Conservation (phyloP, 2,329 filamentous ascomycete species). For the Coniochaeta sp. region DNA sequence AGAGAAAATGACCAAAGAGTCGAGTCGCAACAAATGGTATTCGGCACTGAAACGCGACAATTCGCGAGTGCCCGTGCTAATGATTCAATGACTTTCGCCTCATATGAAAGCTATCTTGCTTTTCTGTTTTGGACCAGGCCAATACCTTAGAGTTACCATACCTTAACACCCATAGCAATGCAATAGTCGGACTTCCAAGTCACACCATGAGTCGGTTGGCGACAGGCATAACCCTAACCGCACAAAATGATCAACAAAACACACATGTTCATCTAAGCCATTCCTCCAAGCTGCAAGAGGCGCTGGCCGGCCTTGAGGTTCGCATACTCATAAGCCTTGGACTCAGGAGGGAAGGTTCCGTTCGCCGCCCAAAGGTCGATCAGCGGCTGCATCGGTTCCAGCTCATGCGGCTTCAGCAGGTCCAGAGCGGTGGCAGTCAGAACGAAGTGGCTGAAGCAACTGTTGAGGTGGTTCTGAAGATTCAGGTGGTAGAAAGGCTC, state of each 20-base stretch:
- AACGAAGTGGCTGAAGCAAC: conserved; percentile 66
- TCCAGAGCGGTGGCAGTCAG: conserved; percentile 60
- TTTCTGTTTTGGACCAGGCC: neutral
- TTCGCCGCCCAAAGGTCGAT: conserved; percentile 74
- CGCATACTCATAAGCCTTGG: conserved; percentile 43
- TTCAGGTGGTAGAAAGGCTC: conserved; percentile 67
- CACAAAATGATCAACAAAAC: neutral
- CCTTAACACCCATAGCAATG: neutral
- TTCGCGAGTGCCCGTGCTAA: neutral
- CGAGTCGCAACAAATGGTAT: too few relatives aligned
- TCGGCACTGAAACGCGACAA: too few relatives aligned
- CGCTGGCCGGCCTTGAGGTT: conserved; percentile 39
- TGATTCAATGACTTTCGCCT: neutral
- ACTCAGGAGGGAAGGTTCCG: conserved; percentile 63
- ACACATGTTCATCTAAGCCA: conserved; percentile 11
- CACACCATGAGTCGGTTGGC: neutral
- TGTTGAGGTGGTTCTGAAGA: conserved; percentile 61
- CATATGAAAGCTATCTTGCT: neutral
- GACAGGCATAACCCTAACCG: neutral
- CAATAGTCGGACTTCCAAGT: neutral
- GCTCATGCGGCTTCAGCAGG: conserved; percentile 67
- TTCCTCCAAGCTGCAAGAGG: conserved; percentile 22
- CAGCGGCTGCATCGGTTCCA: conserved; percentile 77
- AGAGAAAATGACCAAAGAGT: too few relatives aligned
- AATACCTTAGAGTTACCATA: neutral